phyloP scores from a whole-genome alignment of 2,329 filamentous ascomycete species.

The Aureobasidium sp. region DNA sequence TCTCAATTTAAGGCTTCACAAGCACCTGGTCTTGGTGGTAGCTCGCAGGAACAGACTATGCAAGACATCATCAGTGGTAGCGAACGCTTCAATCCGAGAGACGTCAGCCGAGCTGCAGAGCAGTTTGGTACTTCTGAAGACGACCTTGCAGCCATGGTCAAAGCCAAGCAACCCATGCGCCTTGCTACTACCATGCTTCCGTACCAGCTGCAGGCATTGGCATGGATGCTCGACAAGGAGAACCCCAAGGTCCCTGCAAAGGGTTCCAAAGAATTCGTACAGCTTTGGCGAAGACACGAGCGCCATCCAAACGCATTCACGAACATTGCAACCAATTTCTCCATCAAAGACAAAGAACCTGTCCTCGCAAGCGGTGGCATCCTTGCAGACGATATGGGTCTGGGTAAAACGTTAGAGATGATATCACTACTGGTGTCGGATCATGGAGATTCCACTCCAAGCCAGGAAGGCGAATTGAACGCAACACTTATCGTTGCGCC shows the following conservation, averaged over 20 bases:
- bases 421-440: conserved; percentile 68
- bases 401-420: conserved; percentile 81
- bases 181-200: conserved; percentile 63
- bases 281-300: conserved; percentile 62
- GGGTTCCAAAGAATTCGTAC: conserved; percentile 55
- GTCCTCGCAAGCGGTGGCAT: conserved; percentile 70
- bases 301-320: conserved; percentile 41
- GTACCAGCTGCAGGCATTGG: conserved; percentile 72
- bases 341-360: conserved; percentile 46
- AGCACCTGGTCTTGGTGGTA: conserved; percentile 17
- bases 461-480: conserved; percentile 25
- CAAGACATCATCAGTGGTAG: conserved; percentile 59
- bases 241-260: conserved; percentile 54
- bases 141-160: conserved; percentile 61
- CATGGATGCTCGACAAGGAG: conserved; percentile 75
- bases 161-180: conserved; percentile 57
- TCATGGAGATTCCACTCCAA: conserved; percentile 17
- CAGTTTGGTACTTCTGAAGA: conserved; percentile 64
- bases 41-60: conserved; percentile 41
- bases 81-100: conserved; percentile 58
- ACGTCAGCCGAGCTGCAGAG: conserved; percentile 57
- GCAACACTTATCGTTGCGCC: conserved; percentile 77
- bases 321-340: conserved; percentile 66
- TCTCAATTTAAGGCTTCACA: conserved; percentile 15
- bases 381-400: conserved; percentile 84